A percentile compares a stretch with the other conserved stretches of the same genome.
Conservation (phyloP, 176 grass and related monocot genomes). For the Avena atlantica region DNA sequence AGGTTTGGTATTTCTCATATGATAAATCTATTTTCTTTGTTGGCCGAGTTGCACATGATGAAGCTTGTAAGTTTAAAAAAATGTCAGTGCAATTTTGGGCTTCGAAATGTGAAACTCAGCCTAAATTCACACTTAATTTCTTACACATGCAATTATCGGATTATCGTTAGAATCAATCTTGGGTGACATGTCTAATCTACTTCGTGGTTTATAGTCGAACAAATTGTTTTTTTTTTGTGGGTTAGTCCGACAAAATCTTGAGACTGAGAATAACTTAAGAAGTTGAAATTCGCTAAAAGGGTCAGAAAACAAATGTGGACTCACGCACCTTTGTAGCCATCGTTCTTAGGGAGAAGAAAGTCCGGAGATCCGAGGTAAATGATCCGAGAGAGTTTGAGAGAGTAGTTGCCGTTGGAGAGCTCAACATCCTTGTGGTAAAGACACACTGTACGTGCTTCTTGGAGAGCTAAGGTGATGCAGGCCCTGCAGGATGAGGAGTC, state of each 20-base stretch:
- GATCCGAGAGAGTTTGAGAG: slow-evolving; percentile 1
- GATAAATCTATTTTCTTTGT: not conserved
- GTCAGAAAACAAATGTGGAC: not conserved
- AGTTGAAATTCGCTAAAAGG: not conserved
- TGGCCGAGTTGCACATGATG: not conserved
- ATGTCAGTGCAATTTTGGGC: not conserved
- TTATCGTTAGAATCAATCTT: not conserved
- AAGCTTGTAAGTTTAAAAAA: not conserved
- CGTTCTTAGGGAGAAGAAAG: not conserved
- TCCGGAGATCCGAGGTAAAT: not conserved
- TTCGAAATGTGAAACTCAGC: not conserved
- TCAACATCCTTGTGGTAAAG: not conserved
- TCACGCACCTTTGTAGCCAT: slow-evolving; percentile 1
- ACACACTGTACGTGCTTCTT: not conserved
- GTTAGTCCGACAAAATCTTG: not conserved
- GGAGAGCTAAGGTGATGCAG: not conserved
- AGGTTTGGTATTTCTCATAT: not conserved
- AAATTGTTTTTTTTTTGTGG: too few species aligned
- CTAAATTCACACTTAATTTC: not conserved
- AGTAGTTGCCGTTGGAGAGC: slow-evolving; percentile 22
- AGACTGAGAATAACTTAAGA: not conserved
- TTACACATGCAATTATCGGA: not conserved
- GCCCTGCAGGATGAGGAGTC: not conserved
- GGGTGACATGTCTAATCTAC: not conserved
- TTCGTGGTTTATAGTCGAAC: not conserved